Evolutionary conservation across 2,329 filamentous ascomycete species (phyloP).

Genomic region (Celoporthe dispersa): DNA sequence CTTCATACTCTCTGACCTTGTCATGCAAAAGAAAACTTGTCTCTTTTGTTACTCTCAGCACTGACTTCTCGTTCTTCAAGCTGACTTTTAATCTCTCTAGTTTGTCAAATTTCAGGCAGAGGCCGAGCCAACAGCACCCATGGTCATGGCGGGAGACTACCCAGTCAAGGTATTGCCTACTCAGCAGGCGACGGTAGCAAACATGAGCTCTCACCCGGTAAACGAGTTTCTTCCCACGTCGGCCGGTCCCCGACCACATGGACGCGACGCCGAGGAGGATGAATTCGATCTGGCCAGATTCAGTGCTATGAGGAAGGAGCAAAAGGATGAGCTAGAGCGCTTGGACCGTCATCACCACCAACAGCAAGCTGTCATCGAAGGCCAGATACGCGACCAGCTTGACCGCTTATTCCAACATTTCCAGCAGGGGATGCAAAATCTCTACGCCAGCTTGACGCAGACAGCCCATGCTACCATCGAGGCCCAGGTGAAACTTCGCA

Average conservation of each 20-base stretch:
- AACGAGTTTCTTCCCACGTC: slow-evolving; percentile 26
- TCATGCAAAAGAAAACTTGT: background rate
- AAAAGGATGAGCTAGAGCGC: slow-evolving; percentile 25
- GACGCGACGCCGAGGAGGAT: slow-evolving; percentile 9
- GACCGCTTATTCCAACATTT: slow-evolving; percentile 22
- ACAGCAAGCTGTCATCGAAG: slow-evolving; percentile 15
- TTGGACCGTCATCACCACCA: slow-evolving; percentile 21
- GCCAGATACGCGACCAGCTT: slow-evolving; percentile 20
- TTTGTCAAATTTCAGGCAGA: background rate
- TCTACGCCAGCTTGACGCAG: slow-evolving; percentile 20
- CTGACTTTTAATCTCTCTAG: background rate
- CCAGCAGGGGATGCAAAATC: slow-evolving; percentile 24
- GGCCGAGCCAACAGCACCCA: background rate
- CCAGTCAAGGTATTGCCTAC: background rate
- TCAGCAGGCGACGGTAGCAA: background rate
- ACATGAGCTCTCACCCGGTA: slow-evolving; percentile 20
- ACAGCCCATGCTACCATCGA: slow-evolving; percentile 23
- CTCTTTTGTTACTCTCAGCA: background rate
- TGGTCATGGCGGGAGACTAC: background rate
- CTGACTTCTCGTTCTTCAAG: background rate
- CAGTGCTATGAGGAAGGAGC: slow-evolving; percentile 24
- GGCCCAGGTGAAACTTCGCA: slow-evolving; percentile 22
- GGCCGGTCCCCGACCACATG: slow-evolving; percentile 1
- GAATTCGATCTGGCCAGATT: slow-evolving; percentile 25
- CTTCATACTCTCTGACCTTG: background rate